Base-by-base conservation (phyloP, 1,284 basidiomycete genomes). In the Mrakiaceae sp. region DNA sequence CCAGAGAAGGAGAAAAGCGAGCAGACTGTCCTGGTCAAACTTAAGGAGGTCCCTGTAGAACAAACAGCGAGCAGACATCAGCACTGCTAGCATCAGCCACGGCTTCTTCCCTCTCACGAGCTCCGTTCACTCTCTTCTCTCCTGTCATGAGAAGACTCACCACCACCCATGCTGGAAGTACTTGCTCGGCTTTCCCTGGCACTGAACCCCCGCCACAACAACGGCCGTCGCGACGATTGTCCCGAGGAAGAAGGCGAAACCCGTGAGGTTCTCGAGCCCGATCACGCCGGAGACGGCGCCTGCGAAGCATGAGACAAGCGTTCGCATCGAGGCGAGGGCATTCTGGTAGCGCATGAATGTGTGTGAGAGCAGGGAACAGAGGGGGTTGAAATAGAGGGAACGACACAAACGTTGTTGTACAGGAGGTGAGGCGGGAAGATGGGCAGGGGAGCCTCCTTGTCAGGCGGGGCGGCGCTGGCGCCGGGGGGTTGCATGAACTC, bases 1-100 rank as follows among this genome's bases (percentile, higher is more conserved):
- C 90, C 90, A 94, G 48, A 87, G 85, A 55, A 93, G 80, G 67
- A 94, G 81, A 72, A 91, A 94, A 0, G 88, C 88, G 71, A 88
- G 87, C 16, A 86, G 78, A 69, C 90, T 91, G 76, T 93, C 90
- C 75, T 89, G 86, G 10, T 88, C 88, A 0, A 90, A 85, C 66
- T 87, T 89, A 58, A 85, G 14, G 12, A 63, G 56, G 39, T 63
- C 62, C 62, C 27, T 27, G 27, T 27, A 27, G 27, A 27, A 27
- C 27, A 27, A 27, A 27, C 27, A 27, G 27, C 27, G 27, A 27
- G 27, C 27, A 27, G 27, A 27, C 27, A 27, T 27, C 27, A 27
- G 27, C 27, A 27, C 27, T 27, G 27, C 76, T 53, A 91, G 76
- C 64, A 86, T 87, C 71, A 79, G 75, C 72, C 73, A 74, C 10